Base-by-base conservation (phyloP, 768 basidiomycete species). In the Mycena polygramma region DNA sequence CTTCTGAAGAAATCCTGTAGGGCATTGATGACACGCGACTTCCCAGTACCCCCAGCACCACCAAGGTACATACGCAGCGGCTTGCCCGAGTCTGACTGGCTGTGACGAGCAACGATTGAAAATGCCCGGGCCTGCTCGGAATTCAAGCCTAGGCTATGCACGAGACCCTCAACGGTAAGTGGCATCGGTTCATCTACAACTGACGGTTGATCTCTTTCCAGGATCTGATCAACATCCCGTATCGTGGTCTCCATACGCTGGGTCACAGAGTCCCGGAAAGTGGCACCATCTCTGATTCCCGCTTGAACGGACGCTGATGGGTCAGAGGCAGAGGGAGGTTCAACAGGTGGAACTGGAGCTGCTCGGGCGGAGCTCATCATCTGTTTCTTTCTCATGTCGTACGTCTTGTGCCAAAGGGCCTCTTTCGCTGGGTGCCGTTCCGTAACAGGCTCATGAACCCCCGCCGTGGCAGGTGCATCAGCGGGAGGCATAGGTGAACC, bases 31-130 rank as follows among this genome's bases (percentile, higher is more conserved):
- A 80, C 74, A 9, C 71, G 46, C 0, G 74, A 79, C 62, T 80
- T 81, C 0, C 80, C 78, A 5, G 80, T 80, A 6, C 80, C 80
- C 0, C 78, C 78, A 6, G 77, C 57, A 2, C 79, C 80, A 14
- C 69, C 72, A 10, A 82, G 39, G 39, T 72, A 77, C 79, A 81
- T 75, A 0, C 66, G 53, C n/a, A 80, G 57, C 3, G 68, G 76
- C 26, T 63, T 48, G 17, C 58, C 4, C 11, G 8, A 26, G 4
- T 61, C 35, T 26, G 36, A 64, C 52, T 53, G 52, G 45, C 59
- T 61, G n/a, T 61, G 59, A 0, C 19, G 13, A 24, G 59, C 45
- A 3, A 61, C 46, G 19, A 61, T 46, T 1, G 26, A 35, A 36
- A 61, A 61, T 11, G 59, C 59, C 5, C 59, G 22, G 1, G 45